Percentiles rank a stretch among this genome's conserved stretches.
phyloP scores from a whole-genome alignment of 768 basidiomycete genomes.

The Termitomyces sp. region DNA sequence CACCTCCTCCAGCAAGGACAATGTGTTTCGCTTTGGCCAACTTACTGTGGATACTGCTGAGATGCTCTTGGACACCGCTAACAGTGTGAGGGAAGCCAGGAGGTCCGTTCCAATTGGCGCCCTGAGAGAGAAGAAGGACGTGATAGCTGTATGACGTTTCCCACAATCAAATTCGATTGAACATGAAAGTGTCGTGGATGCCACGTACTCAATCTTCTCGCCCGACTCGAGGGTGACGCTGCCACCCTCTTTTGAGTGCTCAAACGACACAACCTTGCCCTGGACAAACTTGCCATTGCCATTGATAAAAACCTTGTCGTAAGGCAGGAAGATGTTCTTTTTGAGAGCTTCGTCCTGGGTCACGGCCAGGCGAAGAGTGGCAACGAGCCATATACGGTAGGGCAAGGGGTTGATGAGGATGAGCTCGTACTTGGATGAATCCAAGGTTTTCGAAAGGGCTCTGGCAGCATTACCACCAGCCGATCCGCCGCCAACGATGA shows the following conservation, averaged over 20 bases:
- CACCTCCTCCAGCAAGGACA: conserved; percentile 57
- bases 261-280: conserved; percentile 35
- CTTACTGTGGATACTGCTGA: conserved; percentile 30
- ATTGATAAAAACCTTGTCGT: conserved; percentile 49
- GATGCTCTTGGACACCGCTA: conserved; percentile 26
- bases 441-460: conserved; percentile 49
- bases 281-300: conserved; percentile 50
- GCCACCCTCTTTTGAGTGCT: conserved; percentile 32
- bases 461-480: conserved; percentile 47
- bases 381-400: conserved; percentile 49
- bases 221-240: conserved; percentile 51
- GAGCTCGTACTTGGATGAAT: conserved; percentile 47
- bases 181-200: neutral
- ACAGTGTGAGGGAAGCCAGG: conserved; percentile 42
- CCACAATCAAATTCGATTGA: neutral
- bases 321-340: conserved; percentile 47
- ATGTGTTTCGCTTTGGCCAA: conserved; percentile 41
- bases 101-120: conserved; percentile 52
- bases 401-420: conserved; percentile 55
- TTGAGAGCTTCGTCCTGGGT: conserved; percentile 42
- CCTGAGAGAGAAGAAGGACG: conserved; percentile 62
- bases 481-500: conserved; percentile 61
- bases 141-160: conserved; percentile 35
- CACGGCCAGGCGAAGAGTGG: conserved; percentile 52
- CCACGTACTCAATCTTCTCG: conserved; percentile 36